Evolutionary conservation across 805 yeast species (phyloP), one percentile per base, ranked within the genome.

Genomic region (Saccharomycopsis vini): DNA sequence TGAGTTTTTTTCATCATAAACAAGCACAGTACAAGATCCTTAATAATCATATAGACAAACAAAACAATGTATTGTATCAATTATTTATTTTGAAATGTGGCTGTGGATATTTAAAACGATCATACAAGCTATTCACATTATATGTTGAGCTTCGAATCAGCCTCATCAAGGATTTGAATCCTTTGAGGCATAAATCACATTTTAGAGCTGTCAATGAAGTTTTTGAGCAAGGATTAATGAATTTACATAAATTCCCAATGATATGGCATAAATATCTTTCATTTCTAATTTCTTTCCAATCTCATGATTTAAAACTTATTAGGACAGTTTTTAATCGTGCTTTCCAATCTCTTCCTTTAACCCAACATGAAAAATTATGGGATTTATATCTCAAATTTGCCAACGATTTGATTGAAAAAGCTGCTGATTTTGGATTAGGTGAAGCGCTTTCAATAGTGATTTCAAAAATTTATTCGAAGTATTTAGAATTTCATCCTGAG

Each of bases 291-390:
- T 45, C 53, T 2, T 66, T 63, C 36, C 46, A 43, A 22, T 22
- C 29, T 30, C 41, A 56, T 20, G 55, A 68, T 42, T 55, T 72
- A 0, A 59, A 71, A 0, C 46, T 54, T 30, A 66, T 69, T 12
- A 59, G 80, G 34, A 54, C 56, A 3, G 59, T 61, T 3, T 77
- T 79, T 54, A 73, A 80, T 52, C 52, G 57, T 23, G 71, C 81
- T 0, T 58, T 83, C 6, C 62, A 64, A 42, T 50, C 61, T 3
- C 52, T 81, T 10, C 75, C 82, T 0, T 42, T 68, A 4, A 56
- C 72, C 0, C 78, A 75, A 45, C 87, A 79, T 57, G 68, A 69
- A 3, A 50, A 63, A 23, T 69, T 81, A 26, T 73, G 92, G 73
- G 61, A 67, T 1, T 54, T 70, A 47, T 82, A 75, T 45, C 61